Conservation (phyloP, 139 green algal genomes). For the Chlorella sp. region DNA sequence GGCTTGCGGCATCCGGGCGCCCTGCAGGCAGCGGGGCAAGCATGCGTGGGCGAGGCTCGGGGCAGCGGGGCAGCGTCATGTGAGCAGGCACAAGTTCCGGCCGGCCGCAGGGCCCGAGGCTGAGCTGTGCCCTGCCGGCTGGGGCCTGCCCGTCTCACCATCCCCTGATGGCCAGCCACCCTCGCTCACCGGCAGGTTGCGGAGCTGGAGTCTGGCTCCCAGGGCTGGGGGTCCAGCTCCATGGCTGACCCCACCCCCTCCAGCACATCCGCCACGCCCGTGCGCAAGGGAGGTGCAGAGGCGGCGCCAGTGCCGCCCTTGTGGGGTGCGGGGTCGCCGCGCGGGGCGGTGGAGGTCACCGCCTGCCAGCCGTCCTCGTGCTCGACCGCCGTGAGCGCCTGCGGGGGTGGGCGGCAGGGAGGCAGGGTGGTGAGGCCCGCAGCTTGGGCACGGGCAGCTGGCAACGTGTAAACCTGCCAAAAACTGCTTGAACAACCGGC, state of each 20-base stretch:
- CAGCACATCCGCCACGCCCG: conserved; percentile 12
- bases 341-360: conserved; percentile 49
- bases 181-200: conserved; percentile 25
- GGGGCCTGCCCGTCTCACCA: not conserved
- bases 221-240: conserved; percentile 70
- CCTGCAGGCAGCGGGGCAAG: not conserved
- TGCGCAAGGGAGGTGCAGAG: not conserved
- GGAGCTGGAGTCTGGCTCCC: conserved; percentile 76
- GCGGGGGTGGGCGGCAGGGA: not conserved
- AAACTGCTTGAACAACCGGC: too few species aligned
- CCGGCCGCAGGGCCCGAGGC: too few species aligned
- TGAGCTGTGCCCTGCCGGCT: too few species aligned
- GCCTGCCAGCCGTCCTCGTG: conserved; percentile 68
- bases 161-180: not conserved
- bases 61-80: not conserved
- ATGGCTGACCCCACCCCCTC: conserved; percentile 56
- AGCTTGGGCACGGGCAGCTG: too few species aligned
- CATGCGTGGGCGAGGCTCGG: not conserved
- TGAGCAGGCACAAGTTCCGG: not conserved
- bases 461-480: too few species aligned
- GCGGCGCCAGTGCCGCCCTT: not conserved
- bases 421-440: too few species aligned
- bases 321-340: not conserved
- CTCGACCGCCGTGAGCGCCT: conserved; percentile 57
- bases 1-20: conserved; percentile 49